phyloP scores from a whole-genome alignment of 2,329 filamentous ascomycete genomes.

The Cercospora citrullina region DNA sequence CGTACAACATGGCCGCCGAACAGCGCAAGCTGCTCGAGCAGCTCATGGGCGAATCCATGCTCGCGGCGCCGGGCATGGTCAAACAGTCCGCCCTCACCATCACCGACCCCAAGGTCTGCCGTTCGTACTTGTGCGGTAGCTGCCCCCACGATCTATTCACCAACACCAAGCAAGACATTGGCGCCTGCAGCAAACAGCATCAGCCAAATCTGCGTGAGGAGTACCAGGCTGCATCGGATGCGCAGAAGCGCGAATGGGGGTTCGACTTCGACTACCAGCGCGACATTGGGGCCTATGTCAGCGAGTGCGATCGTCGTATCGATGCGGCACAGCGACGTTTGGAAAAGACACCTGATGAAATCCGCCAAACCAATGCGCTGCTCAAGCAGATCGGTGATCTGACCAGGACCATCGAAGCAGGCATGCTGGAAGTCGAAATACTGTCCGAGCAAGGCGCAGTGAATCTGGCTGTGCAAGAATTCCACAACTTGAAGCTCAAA shows the following conservation, averaged over 20 bases:
- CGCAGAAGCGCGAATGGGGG: slow-evolving; percentile 74
- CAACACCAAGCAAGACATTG: slow-evolving; percentile 97
- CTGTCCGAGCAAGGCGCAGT: slow-evolving; percentile 81
- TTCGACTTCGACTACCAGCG: slow-evolving; percentile 97
- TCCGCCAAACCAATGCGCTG: slow-evolving; percentile 82
- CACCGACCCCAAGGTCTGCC: slow-evolving; percentile 90
- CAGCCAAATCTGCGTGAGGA: slow-evolving; percentile 84
- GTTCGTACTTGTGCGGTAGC: slow-evolving; percentile 87
- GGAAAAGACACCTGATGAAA: slow-evolving; percentile 98
- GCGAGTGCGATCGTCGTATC: slow-evolving; percentile 93
- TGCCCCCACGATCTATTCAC: slow-evolving; percentile 99
- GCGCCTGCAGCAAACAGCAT: slow-evolving; percentile 84
- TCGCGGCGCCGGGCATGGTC: slow-evolving; percentile 66
- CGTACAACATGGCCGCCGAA: slow-evolving; percentile 80
- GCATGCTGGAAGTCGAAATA: slow-evolving; percentile 81
- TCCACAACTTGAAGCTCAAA: slow-evolving; percentile 78
- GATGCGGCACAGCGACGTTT: slow-evolving; percentile 83
- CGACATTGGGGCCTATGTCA: slow-evolving; percentile 94
- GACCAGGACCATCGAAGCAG: slow-evolving; percentile 72
- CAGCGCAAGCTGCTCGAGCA: slow-evolving; percentile 98
- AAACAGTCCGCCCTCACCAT: slow-evolving; percentile 81
- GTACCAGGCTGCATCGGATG: slow-evolving; percentile 71
- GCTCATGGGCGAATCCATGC: slow-evolving; percentile 67
- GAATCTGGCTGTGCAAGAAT: slow-evolving; percentile 79
- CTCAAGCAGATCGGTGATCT: slow-evolving; percentile 85